Base-by-base conservation (phyloP, 495 filamentous ascomycete species). In the Clavariopsis aquatica region DNA sequence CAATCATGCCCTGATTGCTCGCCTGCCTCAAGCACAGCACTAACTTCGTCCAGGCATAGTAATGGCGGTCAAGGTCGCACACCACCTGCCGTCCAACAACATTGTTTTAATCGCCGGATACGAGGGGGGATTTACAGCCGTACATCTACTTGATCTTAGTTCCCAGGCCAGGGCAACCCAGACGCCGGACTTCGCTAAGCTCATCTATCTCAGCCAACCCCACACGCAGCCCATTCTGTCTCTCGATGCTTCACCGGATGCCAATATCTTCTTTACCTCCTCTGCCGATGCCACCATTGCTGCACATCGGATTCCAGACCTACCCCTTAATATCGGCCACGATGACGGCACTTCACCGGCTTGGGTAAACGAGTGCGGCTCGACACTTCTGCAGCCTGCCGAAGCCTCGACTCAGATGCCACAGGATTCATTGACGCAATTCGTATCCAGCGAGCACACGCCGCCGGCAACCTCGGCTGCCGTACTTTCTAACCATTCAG, bases 191-290 rank as follows among this genome's bases (percentile, higher is more conserved):
- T 24, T 59, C 12, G 60, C 65, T 85, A 78, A 83, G 24, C 83
- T 77, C 24, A 68, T 86, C 27, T 96, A 97, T 70, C 78, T 76
- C 2, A 76, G 82, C 19, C 82, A 87, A 57, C 74, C 85, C 26
- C 94, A 98, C 70, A 81, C 84, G 1, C 92, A 98, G 71, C 94
- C 94, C 13, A 83, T 96, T 28, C 82, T 98, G 9, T 96, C 92
- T 0, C 81, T 96, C 6, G 85, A 87, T 69, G 69, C 89, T 9
- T 77, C 82, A 4, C 85, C 89, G 0, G 66, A 69, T 1, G 71
- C 69, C 13, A 81, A 82, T 8, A 88, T 79, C 66, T 93, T 91
- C 71, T 77, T 93, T 56, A 94, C 92, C 19, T 96, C 91, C 1
- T 86, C 89, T 23, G 94, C 94, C 15, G 94, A 98, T 76, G 80